Evolutionary conservation across 768 basidiomycete genomes (phyloP).

Genomic region (Auricularia sp.): DNA sequence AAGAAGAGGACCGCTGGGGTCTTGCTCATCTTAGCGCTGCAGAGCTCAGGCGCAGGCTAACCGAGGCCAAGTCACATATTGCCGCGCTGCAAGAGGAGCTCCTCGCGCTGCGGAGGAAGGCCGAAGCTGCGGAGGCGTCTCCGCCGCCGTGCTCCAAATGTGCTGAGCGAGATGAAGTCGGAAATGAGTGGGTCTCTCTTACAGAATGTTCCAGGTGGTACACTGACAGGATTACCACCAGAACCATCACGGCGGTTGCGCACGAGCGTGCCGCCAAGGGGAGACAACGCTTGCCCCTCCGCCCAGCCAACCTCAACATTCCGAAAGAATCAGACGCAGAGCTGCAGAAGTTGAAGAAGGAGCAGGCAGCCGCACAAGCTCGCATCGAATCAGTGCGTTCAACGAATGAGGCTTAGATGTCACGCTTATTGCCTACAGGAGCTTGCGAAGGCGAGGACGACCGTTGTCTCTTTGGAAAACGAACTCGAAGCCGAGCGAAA

Average conservation of each 20-base stretch:
- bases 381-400: slow-evolving; percentile 46
- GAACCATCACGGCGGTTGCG: background rate
- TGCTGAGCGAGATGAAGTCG: background rate
- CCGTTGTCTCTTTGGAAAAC: slow-evolving; percentile 58
- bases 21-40: slow-evolving; percentile 52
- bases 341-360: slow-evolving; percentile 50
- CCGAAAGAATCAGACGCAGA: slow-evolving; percentile 23
- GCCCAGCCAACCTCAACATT: background rate
- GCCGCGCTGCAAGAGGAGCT: slow-evolving; percentile 55
- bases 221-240: too few species aligned
- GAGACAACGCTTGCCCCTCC: background rate
- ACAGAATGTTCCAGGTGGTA: too few species aligned
- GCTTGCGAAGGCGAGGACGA: slow-evolving; percentile 52
- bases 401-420: background rate
- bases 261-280: background rate
- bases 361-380: slow-evolving; percentile 32
- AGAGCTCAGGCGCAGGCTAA: slow-evolving; percentile 37
- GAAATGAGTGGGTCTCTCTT: too few species aligned
- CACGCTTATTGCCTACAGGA: slow-evolving; percentile 37
- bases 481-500: slow-evolving; percentile 63
- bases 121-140: slow-evolving; percentile 16
- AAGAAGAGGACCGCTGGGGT: slow-evolving; percentile 59
- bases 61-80: slow-evolving; percentile 55
- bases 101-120: slow-evolving; percentile 59
- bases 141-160: background rate